Conservation (phyloP, 2,329 filamentous ascomycete genomes). For the Talaromyces amestolkiae region DNA sequence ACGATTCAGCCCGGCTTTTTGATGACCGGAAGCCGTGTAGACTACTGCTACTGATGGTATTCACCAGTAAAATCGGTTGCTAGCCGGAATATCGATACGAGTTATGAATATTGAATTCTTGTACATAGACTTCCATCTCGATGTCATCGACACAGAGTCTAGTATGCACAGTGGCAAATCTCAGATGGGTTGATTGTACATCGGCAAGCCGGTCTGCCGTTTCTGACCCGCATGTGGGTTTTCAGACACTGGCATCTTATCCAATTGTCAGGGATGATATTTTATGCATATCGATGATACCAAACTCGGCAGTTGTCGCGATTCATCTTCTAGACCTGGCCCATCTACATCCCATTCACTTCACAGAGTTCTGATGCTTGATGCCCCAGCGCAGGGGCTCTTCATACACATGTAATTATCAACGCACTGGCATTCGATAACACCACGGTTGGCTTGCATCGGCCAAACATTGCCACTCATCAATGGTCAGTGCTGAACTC, state of each 20-base stretch:
- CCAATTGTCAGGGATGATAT: neutral
- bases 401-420: neutral
- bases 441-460: neutral
- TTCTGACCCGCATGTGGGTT: neutral
- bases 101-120: no score
- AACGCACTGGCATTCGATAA: neutral
- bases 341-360: neutral
- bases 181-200: neutral
- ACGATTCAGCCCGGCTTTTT: neutral
- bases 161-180: neutral
- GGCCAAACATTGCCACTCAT: neutral
- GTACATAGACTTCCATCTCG: no score
- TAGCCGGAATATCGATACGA: no score
- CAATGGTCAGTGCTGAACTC: neutral
- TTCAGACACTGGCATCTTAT: neutral
- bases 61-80: neutral
- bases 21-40: neutral
- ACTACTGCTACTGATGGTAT: neutral
- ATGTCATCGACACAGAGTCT: neutral
- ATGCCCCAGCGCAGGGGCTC: neutral
- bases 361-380: neutral
- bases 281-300: neutral
- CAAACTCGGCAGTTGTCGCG: neutral
- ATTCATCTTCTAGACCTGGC: neutral
- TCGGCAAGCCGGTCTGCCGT: slow-evolving; percentile 1